Conservation (phyloP, 352 stramenopile genomes). For the Phytophthora melonis region DNA sequence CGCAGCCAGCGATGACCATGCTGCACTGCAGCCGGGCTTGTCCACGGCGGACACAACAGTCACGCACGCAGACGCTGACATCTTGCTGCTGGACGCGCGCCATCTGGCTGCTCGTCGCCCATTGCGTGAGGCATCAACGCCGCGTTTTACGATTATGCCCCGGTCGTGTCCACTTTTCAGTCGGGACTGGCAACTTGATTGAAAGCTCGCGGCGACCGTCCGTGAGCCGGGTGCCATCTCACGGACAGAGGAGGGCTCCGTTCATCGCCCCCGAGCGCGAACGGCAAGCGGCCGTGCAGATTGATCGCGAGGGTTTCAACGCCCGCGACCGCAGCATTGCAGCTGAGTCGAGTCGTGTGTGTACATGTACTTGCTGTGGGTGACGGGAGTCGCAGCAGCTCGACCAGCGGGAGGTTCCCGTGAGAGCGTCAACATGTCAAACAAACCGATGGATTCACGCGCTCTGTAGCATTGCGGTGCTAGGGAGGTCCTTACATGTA, state of each 20-base stretch:
- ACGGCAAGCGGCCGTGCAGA: conserved; percentile 24
- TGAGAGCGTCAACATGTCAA: conserved; percentile 14
- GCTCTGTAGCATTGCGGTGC: not conserved
- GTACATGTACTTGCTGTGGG: not conserved
- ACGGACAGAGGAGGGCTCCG: conserved; percentile 8
- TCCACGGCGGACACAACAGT: conserved; percentile 12
- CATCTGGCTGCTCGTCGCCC: conserved; percentile 8
- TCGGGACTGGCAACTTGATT: conserved; percentile 26
- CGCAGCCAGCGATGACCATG: not conserved
- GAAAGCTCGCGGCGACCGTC: conserved; percentile 5
- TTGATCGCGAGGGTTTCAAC: not conserved
- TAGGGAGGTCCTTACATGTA: not conserved
- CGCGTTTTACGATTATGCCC: conserved; percentile 19
- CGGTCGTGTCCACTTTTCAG: conserved; percentile 42
- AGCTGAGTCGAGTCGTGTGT: not conserved
- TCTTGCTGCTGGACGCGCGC: not conserved
- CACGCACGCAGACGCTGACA: conserved; percentile 1
- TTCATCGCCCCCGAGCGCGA: conserved; percentile 17
- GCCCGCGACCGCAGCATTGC: not conserved
- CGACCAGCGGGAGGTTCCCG: not conserved
- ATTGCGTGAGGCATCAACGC: conserved; percentile 22
- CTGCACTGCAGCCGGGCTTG: conserved; percentile 11
- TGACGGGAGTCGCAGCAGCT: not conserved
- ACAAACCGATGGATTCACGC: not conserved
- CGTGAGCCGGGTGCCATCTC: conserved; percentile 19